Base-by-base conservation (phyloP, 1,284 basidiomycete genomes). In the Moesziomyces antarcticus region DNA sequence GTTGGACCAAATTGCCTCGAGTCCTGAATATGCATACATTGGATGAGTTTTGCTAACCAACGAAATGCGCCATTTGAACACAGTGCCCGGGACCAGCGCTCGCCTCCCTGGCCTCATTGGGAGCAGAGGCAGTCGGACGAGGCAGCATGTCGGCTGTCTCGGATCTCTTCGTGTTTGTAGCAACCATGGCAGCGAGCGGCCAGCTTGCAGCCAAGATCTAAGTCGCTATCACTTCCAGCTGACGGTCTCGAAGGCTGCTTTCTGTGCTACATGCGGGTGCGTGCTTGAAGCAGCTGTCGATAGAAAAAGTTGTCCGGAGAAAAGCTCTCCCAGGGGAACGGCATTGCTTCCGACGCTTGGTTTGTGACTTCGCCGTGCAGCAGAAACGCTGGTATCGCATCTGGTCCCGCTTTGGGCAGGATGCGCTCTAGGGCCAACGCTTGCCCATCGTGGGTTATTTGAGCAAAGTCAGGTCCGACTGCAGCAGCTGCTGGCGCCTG, bases 61-160 rank as follows among this genome's bases (percentile, higher is more conserved):
- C 30, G 2, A 30, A 30, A 30, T 11, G 30, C 30, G 24, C 24
- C 24, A 9, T 9, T 8, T 30, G 8, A 2, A 11, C 30, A 21
- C 58, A 69, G 72, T 77, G 72, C 25, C 70, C 75, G 0, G 75
- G 75, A 14, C 75, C 75, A 11, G 75, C 75, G n/a, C 54, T 77
- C 27, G 63, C 57, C 18, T 67, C 64, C 4, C 53, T 75, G 22
- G 53, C 55, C 9, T 56, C 63, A 10, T 18, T 56, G 30, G 35
- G 27, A 9, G 35, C 41, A n/a, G 40, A 69, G 13, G 44, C 35
- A n/a, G 22, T 45, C 42, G 24, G 42, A 3, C 30, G 40, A 14
- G 44, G 66, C 37, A 58, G 22, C 52, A 37, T 41, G 7, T 46
- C 59, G 20, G 42, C 24, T 11, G 50, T 62, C 30, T 41, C 42